Evolutionary conservation across 139 green algal genomes (phyloP).

Genomic region (Pleodorina starrii): DNA sequence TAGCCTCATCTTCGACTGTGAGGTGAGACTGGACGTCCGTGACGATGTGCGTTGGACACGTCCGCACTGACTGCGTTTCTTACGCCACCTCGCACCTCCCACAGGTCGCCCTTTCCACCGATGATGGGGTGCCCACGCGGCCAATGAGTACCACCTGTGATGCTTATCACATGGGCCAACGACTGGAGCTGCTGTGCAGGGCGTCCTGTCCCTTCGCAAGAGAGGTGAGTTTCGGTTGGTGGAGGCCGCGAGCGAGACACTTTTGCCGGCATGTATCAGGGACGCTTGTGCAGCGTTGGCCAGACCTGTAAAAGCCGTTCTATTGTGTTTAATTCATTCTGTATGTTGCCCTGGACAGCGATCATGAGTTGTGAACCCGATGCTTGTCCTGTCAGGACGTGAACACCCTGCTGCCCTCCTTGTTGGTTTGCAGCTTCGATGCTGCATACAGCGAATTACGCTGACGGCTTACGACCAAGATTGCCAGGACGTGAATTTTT

Average conservation of each 20-base stretch:
- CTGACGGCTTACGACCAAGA: background rate
- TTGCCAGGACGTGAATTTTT: background rate
- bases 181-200: slow-evolving; percentile 2
- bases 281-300: no score
- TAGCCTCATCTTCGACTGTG: slow-evolving; percentile 23
- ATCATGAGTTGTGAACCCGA: background rate
- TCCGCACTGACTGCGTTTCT: background rate
- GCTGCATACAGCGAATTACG: background rate
- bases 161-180: background rate
- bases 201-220: slow-evolving; percentile 11
- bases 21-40: background rate
- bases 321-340: no score
- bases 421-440: background rate
- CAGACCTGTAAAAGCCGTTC: no score
- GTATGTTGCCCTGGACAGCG: no score
- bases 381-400: background rate
- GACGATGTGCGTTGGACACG: background rate
- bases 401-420: background rate
- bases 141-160: background rate
- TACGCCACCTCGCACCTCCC: background rate
- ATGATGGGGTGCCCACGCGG: background rate
- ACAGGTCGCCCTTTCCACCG: background rate
- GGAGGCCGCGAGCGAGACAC: no score
- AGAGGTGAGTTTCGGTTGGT: slow-evolving; percentile 22
- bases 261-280: no score